Evolutionary conservation across 2,329 filamentous ascomycete species (phyloP).

Genomic region (Alternaria sp.): DNA sequence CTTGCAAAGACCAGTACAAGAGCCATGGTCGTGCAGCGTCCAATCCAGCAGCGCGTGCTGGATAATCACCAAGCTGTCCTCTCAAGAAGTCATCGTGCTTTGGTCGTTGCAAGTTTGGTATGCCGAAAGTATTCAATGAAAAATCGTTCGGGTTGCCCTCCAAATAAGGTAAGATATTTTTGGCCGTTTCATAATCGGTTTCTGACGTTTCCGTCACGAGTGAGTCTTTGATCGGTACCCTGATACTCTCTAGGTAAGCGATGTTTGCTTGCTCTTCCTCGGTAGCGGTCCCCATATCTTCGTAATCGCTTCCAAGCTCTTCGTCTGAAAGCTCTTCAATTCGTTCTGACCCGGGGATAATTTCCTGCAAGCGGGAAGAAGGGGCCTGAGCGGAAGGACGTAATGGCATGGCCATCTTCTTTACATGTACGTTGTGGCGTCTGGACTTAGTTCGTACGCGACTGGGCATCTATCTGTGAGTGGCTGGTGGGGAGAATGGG

Average conservation of each 20-base stretch:
- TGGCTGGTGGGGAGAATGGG: slow-evolving; percentile 38
- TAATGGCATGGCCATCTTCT: slow-evolving; percentile 38
- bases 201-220: slow-evolving; percentile 73
- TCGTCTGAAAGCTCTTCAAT: slow-evolving; percentile 49
- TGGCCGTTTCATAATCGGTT: slow-evolving; percentile 73
- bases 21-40: slow-evolving; percentile 94
- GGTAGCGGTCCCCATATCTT: slow-evolving; percentile 46
- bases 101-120: slow-evolving; percentile 75
- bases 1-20: slow-evolving; percentile 88
- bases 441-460: slow-evolving; percentile 12
- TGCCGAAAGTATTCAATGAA: slow-evolving; percentile 72
- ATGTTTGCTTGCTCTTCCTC: slow-evolving; percentile 40
- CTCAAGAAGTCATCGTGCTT: slow-evolving; percentile 69
- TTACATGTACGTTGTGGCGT: slow-evolving; percentile 10
- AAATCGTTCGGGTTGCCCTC: slow-evolving; percentile 60
- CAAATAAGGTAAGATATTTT: slow-evolving; percentile 74
- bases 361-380: slow-evolving; percentile 40
- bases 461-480: slow-evolving; percentile 27
- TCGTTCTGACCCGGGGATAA: slow-evolving; percentile 33
- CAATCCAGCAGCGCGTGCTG: slow-evolving; percentile 73
- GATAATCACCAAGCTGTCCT: slow-evolving; percentile 65
- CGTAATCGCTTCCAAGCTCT: slow-evolving; percentile 42
- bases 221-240: slow-evolving; percentile 68
- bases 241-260: slow-evolving; percentile 40
- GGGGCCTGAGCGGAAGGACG: slow-evolving; percentile 29